These are phyloP conservation scores for Pelargonium myrrhifolium DNA, from an alignment of 441 rosid species.

Conservation along the genomic window DNA sequence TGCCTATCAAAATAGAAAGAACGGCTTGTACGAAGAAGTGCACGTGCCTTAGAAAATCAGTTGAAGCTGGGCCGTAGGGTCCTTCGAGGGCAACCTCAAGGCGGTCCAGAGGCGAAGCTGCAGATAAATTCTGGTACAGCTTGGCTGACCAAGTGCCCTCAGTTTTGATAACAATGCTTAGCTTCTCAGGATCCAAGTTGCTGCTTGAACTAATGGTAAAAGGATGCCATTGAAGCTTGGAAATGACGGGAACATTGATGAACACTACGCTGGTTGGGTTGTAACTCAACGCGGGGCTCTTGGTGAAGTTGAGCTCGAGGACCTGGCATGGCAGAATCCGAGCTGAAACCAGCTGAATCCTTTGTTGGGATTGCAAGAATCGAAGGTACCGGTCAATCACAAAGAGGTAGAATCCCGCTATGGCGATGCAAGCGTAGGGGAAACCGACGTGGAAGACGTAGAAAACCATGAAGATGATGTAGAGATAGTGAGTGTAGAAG, in stretches of 20 bases:
- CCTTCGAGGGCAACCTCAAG: slow-evolving; percentile 44
- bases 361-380: slow-evolving; percentile 49
- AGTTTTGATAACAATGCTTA: slow-evolving; percentile 38
- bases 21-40: too few species aligned
- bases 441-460: slow-evolving; percentile 57
- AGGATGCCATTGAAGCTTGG: slow-evolving; percentile 57
- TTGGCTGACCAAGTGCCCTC: slow-evolving; percentile 50
- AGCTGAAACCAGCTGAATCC: slow-evolving; percentile 42
- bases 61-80: slow-evolving; percentile 47
- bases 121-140: slow-evolving; percentile 33
- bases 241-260: slow-evolving; percentile 41
- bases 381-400: slow-evolving; percentile 55
- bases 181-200: slow-evolving; percentile 38
- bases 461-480: slow-evolving; percentile 48
- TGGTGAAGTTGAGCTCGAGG: slow-evolving; percentile 48
- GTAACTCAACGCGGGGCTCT: slow-evolving; percentile 33
- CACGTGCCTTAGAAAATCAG: slow-evolving; percentile 2
- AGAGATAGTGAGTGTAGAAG: slow-evolving; percentile 54
- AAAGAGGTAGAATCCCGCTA: slow-evolving; percentile 62
- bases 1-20: too few species aligned
- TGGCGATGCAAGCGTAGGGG: slow-evolving; percentile 30
- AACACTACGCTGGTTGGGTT: slow-evolving; percentile 40
- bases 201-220: slow-evolving; percentile 40
- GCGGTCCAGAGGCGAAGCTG: slow-evolving; percentile 24
- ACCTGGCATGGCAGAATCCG: slow-evolving; percentile 41